Percentiles rank a stretch among this genome's conserved stretches.
These are phyloP conservation scores for Entomortierella chlamydospora DNA, from an alignment of 192 early-diverging fungal genomes.

Conservation along the genomic window DNA sequence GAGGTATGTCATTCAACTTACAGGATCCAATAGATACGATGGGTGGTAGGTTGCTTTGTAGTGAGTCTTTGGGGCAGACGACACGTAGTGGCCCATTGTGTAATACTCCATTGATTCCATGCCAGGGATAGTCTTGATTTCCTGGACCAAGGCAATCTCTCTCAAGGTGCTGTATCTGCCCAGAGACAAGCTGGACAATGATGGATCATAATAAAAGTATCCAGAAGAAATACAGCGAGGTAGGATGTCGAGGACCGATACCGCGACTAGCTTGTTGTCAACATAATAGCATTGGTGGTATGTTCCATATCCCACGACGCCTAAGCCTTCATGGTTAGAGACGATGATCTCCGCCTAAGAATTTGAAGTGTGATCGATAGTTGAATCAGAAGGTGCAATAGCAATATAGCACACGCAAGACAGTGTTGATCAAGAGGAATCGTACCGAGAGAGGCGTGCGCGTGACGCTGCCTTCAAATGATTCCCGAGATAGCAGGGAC, in stretches of 20 bases:
- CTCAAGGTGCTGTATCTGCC: conserved; percentile 89
- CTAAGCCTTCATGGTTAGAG: not conserved
- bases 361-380: not conserved
- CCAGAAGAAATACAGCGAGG: conserved; percentile 90
- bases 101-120: conserved; percentile 84
- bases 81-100: conserved; percentile 91
- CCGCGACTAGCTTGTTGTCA: conserved; percentile 81
- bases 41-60: conserved; percentile 93
- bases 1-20: conserved; percentile 4
- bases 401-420: not conserved
- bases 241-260: conserved; percentile 92
- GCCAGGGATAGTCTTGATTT: conserved; percentile 58
- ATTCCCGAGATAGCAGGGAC: conserved; percentile 58
- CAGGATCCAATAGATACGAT: conserved; percentile 83
- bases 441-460: conserved; percentile 73
- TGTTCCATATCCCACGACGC: conserved; percentile 70
- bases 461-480: conserved; percentile 80
- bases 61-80: conserved; percentile 89
- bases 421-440: not conserved
- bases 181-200: conserved; percentile 74
- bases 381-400: not conserved
- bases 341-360: conserved; percentile 20
- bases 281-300: conserved; percentile 95
- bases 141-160: conserved; percentile 79
- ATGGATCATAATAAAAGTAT: conserved; percentile 95